phyloP scores from a whole-genome alignment of 1,284 basidiomycete species.

The Cryptococcus sp. region DNA sequence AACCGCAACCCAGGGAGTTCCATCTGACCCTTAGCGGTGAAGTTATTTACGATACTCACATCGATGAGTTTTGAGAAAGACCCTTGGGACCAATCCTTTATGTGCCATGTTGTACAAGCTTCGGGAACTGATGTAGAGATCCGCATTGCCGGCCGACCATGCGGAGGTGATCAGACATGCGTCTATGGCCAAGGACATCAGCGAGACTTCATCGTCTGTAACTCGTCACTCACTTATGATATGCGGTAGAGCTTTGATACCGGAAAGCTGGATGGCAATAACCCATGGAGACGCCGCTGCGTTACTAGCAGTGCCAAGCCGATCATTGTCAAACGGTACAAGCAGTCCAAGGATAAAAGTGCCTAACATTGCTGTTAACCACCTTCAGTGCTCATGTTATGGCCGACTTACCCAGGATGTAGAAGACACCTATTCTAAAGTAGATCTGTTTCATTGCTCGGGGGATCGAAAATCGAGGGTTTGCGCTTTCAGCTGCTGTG shows the following conservation, averaged over 20 bases:
- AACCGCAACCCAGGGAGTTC: conserved; percentile 72
- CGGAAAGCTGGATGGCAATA: conserved; percentile 64
- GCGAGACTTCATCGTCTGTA: conserved; percentile 21
- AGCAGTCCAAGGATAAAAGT: conserved; percentile 65
- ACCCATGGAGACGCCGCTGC: conserved; percentile 75
- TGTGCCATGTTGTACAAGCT: conserved; percentile 56
- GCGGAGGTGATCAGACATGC: conserved; percentile 55
- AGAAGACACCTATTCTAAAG: conserved; percentile 66
- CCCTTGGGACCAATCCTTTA: conserved; percentile 54
- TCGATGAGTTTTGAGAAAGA: conserved; percentile 65
- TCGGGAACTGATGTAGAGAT: conserved; percentile 56
- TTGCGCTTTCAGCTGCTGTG: conserved; percentile 27
- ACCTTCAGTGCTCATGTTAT: not conserved
- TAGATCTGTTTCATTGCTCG: conserved; percentile 61
- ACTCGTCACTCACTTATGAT: conserved; percentile 66
- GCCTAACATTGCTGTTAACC: not conserved
- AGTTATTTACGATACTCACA: conserved; percentile 25
- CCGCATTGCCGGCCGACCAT: conserved; percentile 57
- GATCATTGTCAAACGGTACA: conserved; percentile 63
- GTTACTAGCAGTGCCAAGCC: conserved; percentile 61
- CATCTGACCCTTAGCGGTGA: conserved; percentile 38
- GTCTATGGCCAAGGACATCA: conserved; percentile 29
- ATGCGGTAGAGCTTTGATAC: conserved; percentile 68
- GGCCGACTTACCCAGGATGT: conserved; percentile 57
- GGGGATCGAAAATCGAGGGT: conserved; percentile 29